Percentiles rank a stretch among this genome's conserved stretches.
These are phyloP conservation scores for Puccinia coronata DNA, from an alignment of 1,284 basidiomycete species.

Conservation along the genomic window DNA sequence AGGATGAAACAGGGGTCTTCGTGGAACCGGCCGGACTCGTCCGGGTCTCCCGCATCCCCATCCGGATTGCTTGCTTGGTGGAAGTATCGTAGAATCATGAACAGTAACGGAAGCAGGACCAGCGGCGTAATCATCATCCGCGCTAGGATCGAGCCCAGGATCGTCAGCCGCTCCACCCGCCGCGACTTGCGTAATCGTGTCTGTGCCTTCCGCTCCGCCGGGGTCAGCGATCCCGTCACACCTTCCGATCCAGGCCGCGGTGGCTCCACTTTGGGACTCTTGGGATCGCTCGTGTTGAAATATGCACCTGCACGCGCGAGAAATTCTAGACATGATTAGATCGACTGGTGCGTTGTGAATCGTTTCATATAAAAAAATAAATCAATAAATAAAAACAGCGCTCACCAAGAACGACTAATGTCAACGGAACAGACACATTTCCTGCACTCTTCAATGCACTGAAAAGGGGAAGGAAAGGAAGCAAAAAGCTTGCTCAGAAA, in stretches of 20 bases:
- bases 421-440: constrained; percentile 61
- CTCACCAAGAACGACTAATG: constrained; percentile 60
- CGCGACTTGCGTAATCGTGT: constrained; percentile 19
- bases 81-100: constrained; percentile 4
- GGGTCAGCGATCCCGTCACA: constrained; percentile 9
- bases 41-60: background rate
- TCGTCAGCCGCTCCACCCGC: constrained; percentile 43
- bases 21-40: background rate
- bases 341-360: too few species aligned
- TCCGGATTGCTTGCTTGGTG: background rate
- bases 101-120: constrained; percentile 30
- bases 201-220: constrained; percentile 33
- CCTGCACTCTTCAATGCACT: constrained; percentile 61
- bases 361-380: too few species aligned
- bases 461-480: background rate
- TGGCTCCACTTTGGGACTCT: constrained; percentile 42
- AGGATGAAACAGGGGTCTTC: constrained; percentile 44
- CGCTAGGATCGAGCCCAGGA: constrained; percentile 49
- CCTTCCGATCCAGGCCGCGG: constrained; percentile 1
- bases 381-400: too few species aligned
- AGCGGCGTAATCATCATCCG: constrained; percentile 44
- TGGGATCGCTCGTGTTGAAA: constrained; percentile 51
- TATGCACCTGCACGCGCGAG: constrained; percentile 53
- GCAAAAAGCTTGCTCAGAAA: too few species aligned
- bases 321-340: background rate